Evolutionary conservation across 768 basidiomycete genomes (phyloP), one percentile per base, ranked within the genome.

Genomic region (Omphalotus guepiniiformis): DNA sequence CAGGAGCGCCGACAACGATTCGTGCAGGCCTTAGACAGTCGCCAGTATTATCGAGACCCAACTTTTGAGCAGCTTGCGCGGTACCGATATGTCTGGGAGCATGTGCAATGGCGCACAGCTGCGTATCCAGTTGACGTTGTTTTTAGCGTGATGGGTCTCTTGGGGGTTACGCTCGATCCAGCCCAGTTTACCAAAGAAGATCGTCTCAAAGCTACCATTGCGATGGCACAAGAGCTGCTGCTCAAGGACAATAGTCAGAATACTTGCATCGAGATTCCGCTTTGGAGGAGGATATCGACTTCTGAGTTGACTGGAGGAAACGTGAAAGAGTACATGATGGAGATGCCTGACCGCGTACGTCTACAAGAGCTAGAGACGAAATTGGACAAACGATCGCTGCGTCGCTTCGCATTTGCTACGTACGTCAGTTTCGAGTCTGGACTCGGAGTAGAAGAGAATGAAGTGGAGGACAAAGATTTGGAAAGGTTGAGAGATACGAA

Each of bases 221-320:
- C 38, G 38, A 39, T 39, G 11, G 38, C 30, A 32, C 38, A 39
- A 22, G 38, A 9, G 8, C 18, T 39, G 21, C 18, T 28, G 51
- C 41, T 52, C 55, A 51, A 32, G n/a, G 30, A 32, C n/a, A n/a
- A 32, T 9, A n/a, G n/a, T n/a, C 9, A 32, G n/a, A 38, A 53
- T 41, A 50, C 48, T 19, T 16, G 3, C 50, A 12, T n/a, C 39
- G 11, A 50, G 18, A 49, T 16, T 11, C 19, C 38, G 21, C 6
- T 7, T 9, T 32, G 30, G 30, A 32, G 30, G 30, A 32, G 30
- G n/a, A n/a, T 32, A n/a, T 32, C 30, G n/a, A 32, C 9, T 9
- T 32, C 30, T 32, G 9, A n/a, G 30, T 32, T 32, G 30, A n/a
- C 30, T 9, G 30, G 30, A 32, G n/a, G 9, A 9, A 32, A 9